Evolutionary conservation across 768 basidiomycete genomes (phyloP), one percentile per base, ranked within the genome.

Genomic region (Kwoniella sp.): DNA sequence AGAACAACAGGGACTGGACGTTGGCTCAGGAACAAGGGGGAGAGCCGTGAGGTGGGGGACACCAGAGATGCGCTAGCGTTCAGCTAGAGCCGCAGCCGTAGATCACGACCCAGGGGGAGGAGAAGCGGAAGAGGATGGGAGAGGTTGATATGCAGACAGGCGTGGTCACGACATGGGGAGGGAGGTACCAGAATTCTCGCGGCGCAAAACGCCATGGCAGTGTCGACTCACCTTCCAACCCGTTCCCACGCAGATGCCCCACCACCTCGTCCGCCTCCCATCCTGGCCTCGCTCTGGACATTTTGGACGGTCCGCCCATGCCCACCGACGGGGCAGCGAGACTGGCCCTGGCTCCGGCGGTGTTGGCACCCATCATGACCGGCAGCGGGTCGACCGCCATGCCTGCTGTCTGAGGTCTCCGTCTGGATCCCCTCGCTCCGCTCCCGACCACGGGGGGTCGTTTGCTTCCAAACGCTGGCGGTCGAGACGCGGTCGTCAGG

Each of bases 251-350:
- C 5, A 73, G 44, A 12, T 62, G 58, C 14, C 56, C 56, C 3
- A 73, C 70, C 4, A 73, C 59, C 51, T 71, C 68, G 22, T 73
- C 72, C 1, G 68, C 72, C 46, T 73, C 72, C 72, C 72, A 73
- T 20, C 72, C 72, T 3, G 70, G 72, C 51, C 65, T 48, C 17
- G 33, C 51, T 38, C 45, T 58, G 23, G 41, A 47, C 12, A 31
- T 48, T 39, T 53, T 9, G 48, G 58, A 31, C 26, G 17, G 46
- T 32, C 47, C 29, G 2, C 54, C 58, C 40, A 61, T 41, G 15
- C 57, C 62, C n/a, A n/a, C n/a, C 31, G 51, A 48, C 3, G 63
- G 67, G n/a, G 56, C 41, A 23, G 57, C 61, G 40, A 61, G 31
- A 50, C 65, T 63, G 25, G 40, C 50, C 22, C 50, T 40, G 9